Base-by-base conservation (phyloP, 345 rosid species). In the Populus simonii region DNA sequence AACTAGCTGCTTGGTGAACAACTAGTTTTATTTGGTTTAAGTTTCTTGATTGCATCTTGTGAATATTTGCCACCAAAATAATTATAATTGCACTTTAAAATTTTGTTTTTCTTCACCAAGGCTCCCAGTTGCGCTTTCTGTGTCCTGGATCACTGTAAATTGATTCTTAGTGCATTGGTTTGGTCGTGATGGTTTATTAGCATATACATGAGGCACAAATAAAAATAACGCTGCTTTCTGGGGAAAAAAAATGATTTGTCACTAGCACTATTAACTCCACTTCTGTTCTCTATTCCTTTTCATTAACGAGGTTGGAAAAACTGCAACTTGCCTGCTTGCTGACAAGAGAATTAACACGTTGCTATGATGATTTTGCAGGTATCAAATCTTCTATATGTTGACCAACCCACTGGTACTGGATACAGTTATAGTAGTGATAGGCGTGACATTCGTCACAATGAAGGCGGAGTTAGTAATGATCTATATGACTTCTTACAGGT, bases 401-500 rank as follows among this genome's bases (percentile, higher is more conserved):
- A 96, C 79, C 99, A 96, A 84, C 99, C 99, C 61, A 85, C 86
- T 83, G 99, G 99, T 31, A 96, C 99, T 80, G 99, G 99, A 57
- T 96, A 92, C 85, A 96, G 99, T 86, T 96, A 89, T 81, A 94
- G 88, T 9, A 87, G 97, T 47, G 99, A 96, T 76, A 83, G 79
- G 71, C 93, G 94, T 70, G 99, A 96, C 74, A 81, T 94, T 66
- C 97, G 93, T 71, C 99, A 94, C 66, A 86, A 86, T 71, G 99
- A 96, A 88, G 84, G 77, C 4, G 99, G 94, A 80, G 97, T 96
- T 82, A 90, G 99, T 71, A 79, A 89, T 80, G 98, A 94, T 85
- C 86, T 96, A 0, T 96, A 96, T 85, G 97, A 94, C 88, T 96
- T 96, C 88, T 86, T 96, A 66, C 97, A 96, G 99, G 99, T 96